Evolutionary conservation across 441 rosid genomes (phyloP), one percentile per base, ranked within the genome.

Genomic region (Jatropha multifida): DNA sequence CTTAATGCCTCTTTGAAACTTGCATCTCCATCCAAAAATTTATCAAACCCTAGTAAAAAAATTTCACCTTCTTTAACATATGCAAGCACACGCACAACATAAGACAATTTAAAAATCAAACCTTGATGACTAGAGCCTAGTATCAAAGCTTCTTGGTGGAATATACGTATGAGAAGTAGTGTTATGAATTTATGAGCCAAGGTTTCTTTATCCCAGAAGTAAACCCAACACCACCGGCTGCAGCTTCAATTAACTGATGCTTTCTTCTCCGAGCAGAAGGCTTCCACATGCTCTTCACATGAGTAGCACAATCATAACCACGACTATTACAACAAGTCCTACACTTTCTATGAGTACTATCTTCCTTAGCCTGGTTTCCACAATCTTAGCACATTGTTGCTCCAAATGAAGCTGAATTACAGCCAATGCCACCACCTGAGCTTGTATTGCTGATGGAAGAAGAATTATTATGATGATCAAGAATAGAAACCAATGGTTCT

Each of bases 261-360:
- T 96, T 98, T 71, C 99, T 80, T 76, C 99, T 74, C 75, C 97
- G 72, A 2, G 97, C 87, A 0, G 99, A 97, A 4, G 99, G 88
- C 1, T 93, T 97, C 98, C 99, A 96, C 58, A 98, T 96, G 90
- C 98, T 93, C 83, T 88, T 95, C 81, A 95, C 93, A 84, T 95
- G 99, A 49, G 99, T 95, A 13, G 85, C 46, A 74, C 99, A 95
- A 70, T 90, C 93, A 78, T 86, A 93, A 52, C 99, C 97, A 59
- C 98, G 91, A 75, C 97, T 93, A 76, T 90, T 93, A 73, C 99
- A 95, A 67, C 99, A 95, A 3, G 99, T 93, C 78, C 99, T 79
- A 62, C 99, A 95, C 84, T 98, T 85, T 70, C 94, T 81, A 74
- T 87, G 92, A 76, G 74, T 81, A 42, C 99, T 92, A 66, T 92